phyloP scores from a whole-genome alignment of 2,329 filamentous ascomycete genomes.

The Pestalotiopsis sp. region DNA sequence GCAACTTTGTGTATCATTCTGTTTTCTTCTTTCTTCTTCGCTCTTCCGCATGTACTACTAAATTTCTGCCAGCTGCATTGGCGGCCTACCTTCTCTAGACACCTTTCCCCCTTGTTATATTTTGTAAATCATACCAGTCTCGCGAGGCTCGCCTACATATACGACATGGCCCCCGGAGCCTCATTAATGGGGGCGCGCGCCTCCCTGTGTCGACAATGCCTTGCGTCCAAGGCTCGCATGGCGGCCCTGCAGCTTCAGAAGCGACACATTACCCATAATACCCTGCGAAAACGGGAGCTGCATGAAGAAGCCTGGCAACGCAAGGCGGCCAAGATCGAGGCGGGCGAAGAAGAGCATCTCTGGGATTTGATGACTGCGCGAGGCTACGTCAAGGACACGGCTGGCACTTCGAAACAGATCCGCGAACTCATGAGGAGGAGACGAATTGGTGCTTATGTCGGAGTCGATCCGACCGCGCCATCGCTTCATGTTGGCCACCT shows the following conservation, averaged over 20 bases:
- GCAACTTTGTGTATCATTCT: not conserved
- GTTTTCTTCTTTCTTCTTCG: not conserved
- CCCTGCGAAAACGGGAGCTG: slow-evolving; percentile 44
- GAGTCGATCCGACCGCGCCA: slow-evolving; percentile 79
- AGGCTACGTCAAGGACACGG: slow-evolving; percentile 74
- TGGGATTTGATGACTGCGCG: slow-evolving; percentile 71
- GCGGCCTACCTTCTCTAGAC: slow-evolving; percentile 1
- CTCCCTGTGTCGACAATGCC: slow-evolving; percentile 29
- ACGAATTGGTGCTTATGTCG: slow-evolving; percentile 76
- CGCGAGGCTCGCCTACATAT: not conserved
- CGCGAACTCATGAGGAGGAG: slow-evolving; percentile 66
- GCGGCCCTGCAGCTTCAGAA: slow-evolving; percentile 20
- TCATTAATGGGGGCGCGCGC: slow-evolving; percentile 18
- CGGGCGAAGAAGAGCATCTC: slow-evolving; percentile 54
- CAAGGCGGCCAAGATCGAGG: slow-evolving; percentile 48
- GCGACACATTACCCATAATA: slow-evolving; percentile 44
- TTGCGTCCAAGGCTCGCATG: slow-evolving; percentile 18
- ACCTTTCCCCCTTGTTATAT: not conserved
- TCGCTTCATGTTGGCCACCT: slow-evolving; percentile 83
- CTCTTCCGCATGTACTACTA: slow-evolving; percentile 11
- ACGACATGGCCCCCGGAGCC: slow-evolving; percentile 22
- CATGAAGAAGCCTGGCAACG: slow-evolving; percentile 51
- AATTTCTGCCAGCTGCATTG: not conserved
- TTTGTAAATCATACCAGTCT: not conserved
- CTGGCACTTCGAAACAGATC: slow-evolving; percentile 61